phyloP scores from a whole-genome alignment of 768 basidiomycete genomes.

The Mrakia hoshinonis region DNA sequence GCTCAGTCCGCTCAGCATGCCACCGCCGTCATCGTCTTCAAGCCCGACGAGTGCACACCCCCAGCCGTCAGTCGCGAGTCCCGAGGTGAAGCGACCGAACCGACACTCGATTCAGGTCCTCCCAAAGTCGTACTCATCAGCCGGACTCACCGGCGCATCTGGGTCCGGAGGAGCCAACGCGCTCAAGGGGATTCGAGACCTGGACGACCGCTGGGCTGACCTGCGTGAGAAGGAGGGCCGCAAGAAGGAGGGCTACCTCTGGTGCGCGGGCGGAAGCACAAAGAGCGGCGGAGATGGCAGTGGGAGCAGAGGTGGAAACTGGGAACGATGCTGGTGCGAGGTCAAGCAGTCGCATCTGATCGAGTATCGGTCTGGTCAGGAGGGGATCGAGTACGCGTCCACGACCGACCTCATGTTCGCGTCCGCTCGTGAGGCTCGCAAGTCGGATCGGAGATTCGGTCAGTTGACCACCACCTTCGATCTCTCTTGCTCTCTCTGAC shows the following conservation, averaged over 20 bases:
- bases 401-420: conserved; percentile 28
- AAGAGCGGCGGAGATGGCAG: not conserved
- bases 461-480: not conserved
- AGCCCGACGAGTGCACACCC: not conserved
- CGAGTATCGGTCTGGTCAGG: conserved; percentile 7
- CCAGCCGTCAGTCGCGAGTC: not conserved
- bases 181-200: conserved; percentile 17
- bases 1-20: no score
- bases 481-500: not conserved
- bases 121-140: conserved; percentile 19
- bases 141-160: not conserved
- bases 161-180: not conserved
- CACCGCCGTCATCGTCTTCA: not conserved
- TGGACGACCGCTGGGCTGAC: conserved; percentile 1
- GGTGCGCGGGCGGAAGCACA: conserved; percentile 20
- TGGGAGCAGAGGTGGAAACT: not conserved
- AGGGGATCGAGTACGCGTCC: conserved; percentile 3
- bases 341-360: conserved; percentile 27
- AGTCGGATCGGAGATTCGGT: conserved; percentile 28
- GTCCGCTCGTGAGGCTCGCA: conserved; percentile 21
- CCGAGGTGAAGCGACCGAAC: conserved; percentile 3
- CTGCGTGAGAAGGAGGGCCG: conserved; percentile 25
- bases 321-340: conserved; percentile 28
- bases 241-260: conserved; percentile 29
- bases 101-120: conserved; percentile 28